Percentiles rank a stretch among this genome's conserved stretches.
phyloP scores from a whole-genome alignment of 2,329 filamentous ascomycete genomes.

The Neofusicoccum kwambonambiense region DNA sequence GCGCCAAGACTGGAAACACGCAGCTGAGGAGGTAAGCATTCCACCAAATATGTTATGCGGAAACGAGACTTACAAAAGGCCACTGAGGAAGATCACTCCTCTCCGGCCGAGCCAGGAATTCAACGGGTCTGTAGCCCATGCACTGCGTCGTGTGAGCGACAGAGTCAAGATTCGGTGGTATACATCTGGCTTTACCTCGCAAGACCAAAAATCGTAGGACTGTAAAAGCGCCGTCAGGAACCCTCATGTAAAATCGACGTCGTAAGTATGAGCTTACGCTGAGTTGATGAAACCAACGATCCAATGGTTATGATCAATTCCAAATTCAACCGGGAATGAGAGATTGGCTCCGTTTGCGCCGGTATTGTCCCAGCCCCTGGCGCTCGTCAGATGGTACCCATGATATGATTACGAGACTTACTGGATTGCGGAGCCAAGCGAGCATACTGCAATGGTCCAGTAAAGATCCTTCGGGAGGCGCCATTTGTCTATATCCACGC shows the following conservation, averaged over 20 bases:
- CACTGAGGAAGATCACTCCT: slow-evolving; percentile 26
- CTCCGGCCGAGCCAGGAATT: slow-evolving; percentile 29
- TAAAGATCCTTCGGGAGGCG: slow-evolving; percentile 61
- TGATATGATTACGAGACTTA: slow-evolving; percentile 34
- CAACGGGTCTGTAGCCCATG: slow-evolving; percentile 20
- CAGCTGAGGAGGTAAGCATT: background rate
- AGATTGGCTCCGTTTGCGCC: slow-evolving; percentile 52
- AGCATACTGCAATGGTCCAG: slow-evolving; percentile 66
- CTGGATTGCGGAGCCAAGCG: slow-evolving; percentile 65
- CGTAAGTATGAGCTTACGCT: background rate
- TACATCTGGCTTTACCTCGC: background rate
- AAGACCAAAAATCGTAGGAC: background rate
- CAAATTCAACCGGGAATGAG: slow-evolving; percentile 57
- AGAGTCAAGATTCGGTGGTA: background rate
- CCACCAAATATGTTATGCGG: background rate
- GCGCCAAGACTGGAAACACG: slow-evolving; percentile 33
- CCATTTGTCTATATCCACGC: slow-evolving; percentile 55
- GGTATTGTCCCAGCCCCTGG: slow-evolving; percentile 35
- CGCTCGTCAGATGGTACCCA: background rate
- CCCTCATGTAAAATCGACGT: background rate
- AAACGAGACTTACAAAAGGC: slow-evolving; percentile 3
- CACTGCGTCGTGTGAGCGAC: slow-evolving; percentile 9
- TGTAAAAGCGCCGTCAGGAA: background rate
- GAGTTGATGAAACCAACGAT: slow-evolving; percentile 28
- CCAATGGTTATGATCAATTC: slow-evolving; percentile 42